phyloP scores from a whole-genome alignment of 2,329 filamentous ascomycete genomes.

The Hypoxylon sp. region DNA sequence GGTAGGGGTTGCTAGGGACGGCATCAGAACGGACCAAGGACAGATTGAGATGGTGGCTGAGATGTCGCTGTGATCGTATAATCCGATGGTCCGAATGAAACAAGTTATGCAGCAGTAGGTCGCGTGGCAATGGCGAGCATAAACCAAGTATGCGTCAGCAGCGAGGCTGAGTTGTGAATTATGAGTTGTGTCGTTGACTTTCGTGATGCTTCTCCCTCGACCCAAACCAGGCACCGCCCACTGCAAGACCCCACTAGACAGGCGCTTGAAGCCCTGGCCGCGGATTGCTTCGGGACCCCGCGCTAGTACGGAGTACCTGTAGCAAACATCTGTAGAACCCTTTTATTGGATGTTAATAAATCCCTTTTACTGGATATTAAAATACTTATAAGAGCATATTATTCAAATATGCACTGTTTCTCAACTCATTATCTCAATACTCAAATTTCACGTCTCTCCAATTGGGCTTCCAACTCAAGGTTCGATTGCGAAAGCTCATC shows the following conservation, averaged over 20 bases:
- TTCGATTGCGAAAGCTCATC: constrained; percentile 3
- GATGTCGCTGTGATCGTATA: constrained; percentile 7
- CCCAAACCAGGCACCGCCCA: constrained; percentile 21
- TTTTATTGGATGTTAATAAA: neutral
- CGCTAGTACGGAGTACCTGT: neutral
- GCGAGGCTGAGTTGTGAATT: constrained; percentile 33
- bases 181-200: constrained; percentile 22
- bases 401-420: neutral
- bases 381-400: neutral
- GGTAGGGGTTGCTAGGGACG: constrained; percentile 15
- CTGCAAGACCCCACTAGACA: constrained; percentile 23
- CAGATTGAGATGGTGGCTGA: constrained; percentile 7
- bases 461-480: constrained; percentile 2
- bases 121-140: constrained; percentile 14
- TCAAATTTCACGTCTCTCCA: neutral
- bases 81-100: constrained; percentile 15
- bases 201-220: constrained; percentile 6
- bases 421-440: neutral
- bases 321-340: constrained; percentile 23
- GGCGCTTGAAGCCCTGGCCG: constrained; percentile 20
- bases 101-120: constrained; percentile 4
- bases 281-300: constrained; percentile 17
- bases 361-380: neutral
- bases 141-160: constrained; percentile 33
- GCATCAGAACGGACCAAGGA: neutral